Conservation (phyloP, 176 grass and related monocot genomes). For the Alopecurus myosuroides region DNA sequence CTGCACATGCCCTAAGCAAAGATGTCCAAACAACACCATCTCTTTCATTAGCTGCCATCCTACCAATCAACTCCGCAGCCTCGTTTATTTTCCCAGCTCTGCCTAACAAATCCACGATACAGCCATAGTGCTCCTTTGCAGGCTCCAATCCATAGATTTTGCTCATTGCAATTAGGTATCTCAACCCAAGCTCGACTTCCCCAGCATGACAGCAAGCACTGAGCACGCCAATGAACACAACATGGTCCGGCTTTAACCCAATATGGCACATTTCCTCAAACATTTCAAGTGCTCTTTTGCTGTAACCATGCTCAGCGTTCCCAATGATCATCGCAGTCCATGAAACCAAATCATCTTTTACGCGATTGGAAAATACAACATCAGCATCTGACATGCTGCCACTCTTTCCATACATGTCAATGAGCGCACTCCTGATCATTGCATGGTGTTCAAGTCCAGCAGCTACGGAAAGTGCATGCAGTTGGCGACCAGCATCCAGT, state of each 20-base stretch:
- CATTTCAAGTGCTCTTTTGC: slow-evolving; percentile 38
- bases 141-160: slow-evolving; percentile 37
- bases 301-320: slow-evolving; percentile 51
- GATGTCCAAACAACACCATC: slow-evolving; percentile 64
- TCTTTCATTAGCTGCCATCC: slow-evolving; percentile 41
- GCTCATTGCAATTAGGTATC: slow-evolving; percentile 52
- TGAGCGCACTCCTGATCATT: slow-evolving; percentile 45
- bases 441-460: slow-evolving; percentile 38
- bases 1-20: slow-evolving; percentile 54
- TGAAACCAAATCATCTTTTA: slow-evolving; percentile 45
- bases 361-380: slow-evolving; percentile 17
- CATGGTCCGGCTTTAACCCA: slow-evolving; percentile 46
- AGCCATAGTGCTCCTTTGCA: slow-evolving; percentile 73
- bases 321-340: slow-evolving; percentile 63
- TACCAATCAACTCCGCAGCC: slow-evolving; percentile 51
- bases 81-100: slow-evolving; percentile 55
- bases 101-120: slow-evolving; percentile 55
- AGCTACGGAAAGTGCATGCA: slow-evolving; percentile 37
- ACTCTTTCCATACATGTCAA: slow-evolving; percentile 63
- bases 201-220: slow-evolving; percentile 61
- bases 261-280: slow-evolving; percentile 48
- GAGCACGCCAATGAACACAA: slow-evolving; percentile 64
- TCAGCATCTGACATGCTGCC: slow-evolving; percentile 49
- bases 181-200: slow-evolving; percentile 51
- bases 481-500: slow-evolving; percentile 43